Evolutionary conservation across 2,329 filamentous ascomycete species (phyloP).

Genomic region (Emericellopsis cladophorae): DNA sequence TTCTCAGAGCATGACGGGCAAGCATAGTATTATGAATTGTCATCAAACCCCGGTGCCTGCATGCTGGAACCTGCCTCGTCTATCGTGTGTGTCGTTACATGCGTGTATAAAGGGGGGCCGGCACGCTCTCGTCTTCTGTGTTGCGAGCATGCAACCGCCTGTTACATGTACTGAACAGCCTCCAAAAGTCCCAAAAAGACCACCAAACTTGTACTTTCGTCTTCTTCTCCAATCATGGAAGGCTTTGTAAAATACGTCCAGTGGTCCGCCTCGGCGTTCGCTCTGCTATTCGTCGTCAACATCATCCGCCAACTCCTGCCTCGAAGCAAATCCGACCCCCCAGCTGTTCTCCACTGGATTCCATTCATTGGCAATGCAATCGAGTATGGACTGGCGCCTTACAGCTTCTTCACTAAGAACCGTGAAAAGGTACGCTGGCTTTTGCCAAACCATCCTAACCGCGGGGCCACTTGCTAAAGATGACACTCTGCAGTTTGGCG

Average conservation of each 20-base stretch:
- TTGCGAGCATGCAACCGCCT: neutral
- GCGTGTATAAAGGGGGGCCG: no score
- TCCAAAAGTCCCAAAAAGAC: neutral
- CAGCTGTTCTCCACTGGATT: constrained; percentile 46
- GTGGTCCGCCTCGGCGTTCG: neutral
- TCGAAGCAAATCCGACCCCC: constrained; percentile 30
- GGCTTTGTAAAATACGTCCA: neutral
- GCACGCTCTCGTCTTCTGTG: no score
- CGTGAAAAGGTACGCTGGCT: constrained; percentile 46
- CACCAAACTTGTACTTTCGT: neutral
- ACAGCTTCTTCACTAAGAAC: constrained; percentile 51
- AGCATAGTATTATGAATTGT: neutral
- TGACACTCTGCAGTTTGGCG: constrained; percentile 25
- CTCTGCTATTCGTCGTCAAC: constrained; percentile 6
- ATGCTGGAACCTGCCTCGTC: neutral
- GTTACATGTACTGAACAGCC: neutral
- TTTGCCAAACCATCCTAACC: neutral
- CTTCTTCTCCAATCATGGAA: neutral
- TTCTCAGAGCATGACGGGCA: no score
- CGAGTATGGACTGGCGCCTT: constrained; percentile 59
- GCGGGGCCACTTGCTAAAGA: neutral
- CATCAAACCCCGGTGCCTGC: neutral
- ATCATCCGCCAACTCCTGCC: constrained; percentile 9
- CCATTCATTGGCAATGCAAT: constrained; percentile 58
- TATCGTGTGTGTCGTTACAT: no score